Percentiles rank a stretch among this genome's conserved stretches.
Conservation (phyloP, 1,139 yeast genomes). For the Suzukiozyma palmioleophila region DNA sequence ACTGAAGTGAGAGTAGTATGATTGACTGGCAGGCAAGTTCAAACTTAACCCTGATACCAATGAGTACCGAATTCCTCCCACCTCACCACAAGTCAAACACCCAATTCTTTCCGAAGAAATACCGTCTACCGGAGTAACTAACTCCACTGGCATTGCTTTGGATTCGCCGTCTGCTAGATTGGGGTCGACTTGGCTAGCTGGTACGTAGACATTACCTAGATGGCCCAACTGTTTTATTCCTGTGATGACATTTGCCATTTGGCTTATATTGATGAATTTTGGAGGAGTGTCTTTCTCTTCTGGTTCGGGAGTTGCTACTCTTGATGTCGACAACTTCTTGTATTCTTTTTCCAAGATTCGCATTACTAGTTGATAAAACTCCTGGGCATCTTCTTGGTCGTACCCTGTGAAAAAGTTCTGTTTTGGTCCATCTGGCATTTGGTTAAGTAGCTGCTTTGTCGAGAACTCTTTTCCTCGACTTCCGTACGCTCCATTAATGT, state of each 20-base stretch:
- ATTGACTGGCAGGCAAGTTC: slow-evolving; percentile 45
- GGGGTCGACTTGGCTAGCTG: slow-evolving; percentile 72
- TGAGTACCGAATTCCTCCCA: slow-evolving; percentile 84
- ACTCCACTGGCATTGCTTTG: slow-evolving; percentile 48
- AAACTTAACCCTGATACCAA: slow-evolving; percentile 78
- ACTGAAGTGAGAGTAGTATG: slow-evolving; percentile 38
- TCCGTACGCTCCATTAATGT: slow-evolving; percentile 57
- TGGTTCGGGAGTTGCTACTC: slow-evolving; percentile 19
- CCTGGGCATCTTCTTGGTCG: slow-evolving; percentile 94
- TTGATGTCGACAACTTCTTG: slow-evolving; percentile 19
- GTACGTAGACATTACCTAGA: slow-evolving; percentile 62
- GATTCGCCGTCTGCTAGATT: slow-evolving; percentile 38
- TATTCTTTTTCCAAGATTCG: slow-evolving; percentile 67
- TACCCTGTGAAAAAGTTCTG: slow-evolving; percentile 75
- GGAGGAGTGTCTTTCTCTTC: slow-evolving; percentile 12
- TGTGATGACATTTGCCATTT: slow-evolving; percentile 22
- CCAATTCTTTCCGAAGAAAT: slow-evolving; percentile 83
- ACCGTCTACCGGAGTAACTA: slow-evolving; percentile 89
- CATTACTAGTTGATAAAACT: slow-evolving; percentile 79
- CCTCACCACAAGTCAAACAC: slow-evolving; percentile 85
- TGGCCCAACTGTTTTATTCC: slow-evolving; percentile 53
- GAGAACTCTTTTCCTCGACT: slow-evolving; percentile 55
- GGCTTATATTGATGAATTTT: slow-evolving; percentile 21
- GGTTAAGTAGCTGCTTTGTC: slow-evolving; percentile 58
- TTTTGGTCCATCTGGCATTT: slow-evolving; percentile 77